These are phyloP conservation scores for Pseudocercospora crystallina DNA, from an alignment of 2,329 filamentous ascomycete species.

Conservation along the genomic window DNA sequence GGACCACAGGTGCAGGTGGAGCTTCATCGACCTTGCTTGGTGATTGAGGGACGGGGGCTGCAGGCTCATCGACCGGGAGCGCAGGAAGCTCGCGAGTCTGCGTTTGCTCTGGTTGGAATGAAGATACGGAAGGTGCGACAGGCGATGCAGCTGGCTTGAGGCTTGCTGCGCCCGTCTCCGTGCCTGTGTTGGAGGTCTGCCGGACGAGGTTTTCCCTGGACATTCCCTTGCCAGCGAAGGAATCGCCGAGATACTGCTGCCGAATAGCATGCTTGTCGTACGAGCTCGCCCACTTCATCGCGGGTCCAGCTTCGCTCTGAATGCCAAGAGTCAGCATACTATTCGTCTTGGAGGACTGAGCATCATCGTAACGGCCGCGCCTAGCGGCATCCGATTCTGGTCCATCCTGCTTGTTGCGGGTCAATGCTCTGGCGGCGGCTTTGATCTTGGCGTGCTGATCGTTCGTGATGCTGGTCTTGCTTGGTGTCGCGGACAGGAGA, in stretches of 20 bases:
- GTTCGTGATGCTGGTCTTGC: constrained; percentile 80
- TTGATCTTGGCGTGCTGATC: constrained; percentile 94
- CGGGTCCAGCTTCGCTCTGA: constrained; percentile 81
- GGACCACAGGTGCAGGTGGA: constrained; percentile 6
- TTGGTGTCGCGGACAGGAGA: constrained; percentile 54
- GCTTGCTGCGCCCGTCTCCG: constrained; percentile 12
- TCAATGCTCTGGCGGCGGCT: constrained; percentile 81
- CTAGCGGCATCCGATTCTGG: constrained; percentile 54
- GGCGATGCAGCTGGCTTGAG: constrained; percentile 11
- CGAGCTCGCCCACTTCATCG: constrained; percentile 94
- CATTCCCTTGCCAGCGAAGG: constrained; percentile 57
- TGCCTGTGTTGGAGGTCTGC: constrained; percentile 31
- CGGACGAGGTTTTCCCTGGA: constrained; percentile 29
- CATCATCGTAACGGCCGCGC: constrained; percentile 55
- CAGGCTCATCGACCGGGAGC: constrained; percentile 6
- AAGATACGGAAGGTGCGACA: constrained; percentile 3
- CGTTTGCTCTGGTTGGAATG: constrained; percentile 10
- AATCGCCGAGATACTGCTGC: constrained; percentile 78
- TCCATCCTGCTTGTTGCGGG: constrained; percentile 54
- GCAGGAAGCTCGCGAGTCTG: constrained; percentile 12
- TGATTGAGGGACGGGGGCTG: constrained; percentile 12
- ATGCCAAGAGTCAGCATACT: constrained; percentile 90
- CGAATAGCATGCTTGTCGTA: constrained; percentile 89
- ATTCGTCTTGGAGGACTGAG: constrained; percentile 70
- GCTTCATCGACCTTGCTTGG: constrained; percentile 16